These are phyloP conservation scores for Arabis alpina DNA, from an alignment of 345 rosid genomes.

Conservation along the genomic window DNA sequence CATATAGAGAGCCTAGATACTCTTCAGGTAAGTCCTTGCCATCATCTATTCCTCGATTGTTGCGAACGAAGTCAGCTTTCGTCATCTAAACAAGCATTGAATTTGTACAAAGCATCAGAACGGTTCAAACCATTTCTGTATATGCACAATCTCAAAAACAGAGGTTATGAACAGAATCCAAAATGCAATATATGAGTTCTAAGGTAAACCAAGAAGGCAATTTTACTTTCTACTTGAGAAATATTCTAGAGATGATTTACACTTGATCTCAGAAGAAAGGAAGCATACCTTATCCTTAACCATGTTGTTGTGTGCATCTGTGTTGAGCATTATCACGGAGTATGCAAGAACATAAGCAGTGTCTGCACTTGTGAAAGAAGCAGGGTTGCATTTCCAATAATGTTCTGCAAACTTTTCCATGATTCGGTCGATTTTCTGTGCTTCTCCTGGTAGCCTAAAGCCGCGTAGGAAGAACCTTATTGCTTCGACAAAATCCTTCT, in stretches of 20 bases:
- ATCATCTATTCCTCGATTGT: conserved; percentile 92
- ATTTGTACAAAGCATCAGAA: conserved; percentile 44
- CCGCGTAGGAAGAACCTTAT: conserved; percentile 92
- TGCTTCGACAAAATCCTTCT: conserved; percentile 79
- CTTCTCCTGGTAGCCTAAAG: conserved; percentile 97
- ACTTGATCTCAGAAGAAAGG: not conserved
- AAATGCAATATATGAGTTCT: not conserved
- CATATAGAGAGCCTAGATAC: conserved; percentile 79
- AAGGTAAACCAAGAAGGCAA: not conserved
- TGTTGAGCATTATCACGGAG: conserved; percentile 96
- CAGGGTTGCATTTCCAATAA: conserved; percentile 92
- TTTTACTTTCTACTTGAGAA: not conserved
- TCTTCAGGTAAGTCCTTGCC: conserved; percentile 97
- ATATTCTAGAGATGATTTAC: not conserved
- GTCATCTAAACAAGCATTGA: conserved; percentile 69
- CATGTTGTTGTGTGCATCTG: conserved; percentile 98
- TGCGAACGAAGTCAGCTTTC: conserved; percentile 83
- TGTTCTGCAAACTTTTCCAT: conserved; percentile 99
- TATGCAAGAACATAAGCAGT: conserved; percentile 97
- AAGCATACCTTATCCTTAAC: conserved; percentile 89
- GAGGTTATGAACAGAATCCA: conserved; percentile 9
- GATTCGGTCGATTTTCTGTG: conserved; percentile 94
- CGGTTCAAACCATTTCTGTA: conserved; percentile 11
- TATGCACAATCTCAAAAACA: conserved; percentile 16
- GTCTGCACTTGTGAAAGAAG: conserved; percentile 92